Base-by-base conservation (phyloP, 2,329 filamentous ascomycete species). In the Huntiella bhutanensis region DNA sequence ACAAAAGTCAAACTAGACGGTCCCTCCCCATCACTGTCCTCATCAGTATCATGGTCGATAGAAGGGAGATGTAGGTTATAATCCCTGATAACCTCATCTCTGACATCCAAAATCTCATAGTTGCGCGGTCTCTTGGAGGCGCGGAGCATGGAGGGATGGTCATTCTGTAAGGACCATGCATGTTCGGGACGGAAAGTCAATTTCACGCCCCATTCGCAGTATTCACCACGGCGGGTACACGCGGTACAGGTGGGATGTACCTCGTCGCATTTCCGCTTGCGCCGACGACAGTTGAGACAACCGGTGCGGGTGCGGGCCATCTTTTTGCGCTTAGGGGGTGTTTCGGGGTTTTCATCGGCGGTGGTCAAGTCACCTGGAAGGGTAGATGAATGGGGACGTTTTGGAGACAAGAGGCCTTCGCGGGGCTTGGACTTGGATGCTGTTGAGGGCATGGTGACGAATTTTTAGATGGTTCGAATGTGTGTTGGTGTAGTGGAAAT, bases 201-300 rank as follows among this genome's bases (percentile, higher is more conserved):
- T 54, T 58, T 61, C 50, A 62, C 52, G 1, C 61, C 60, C 61
- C 61, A 63, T 56, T 60, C 55, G 37, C 61, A 63, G 1, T 41
- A 41, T 43, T 62, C 58, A 19, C 52, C 53, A 3, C 56, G 54
- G 7, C 59, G 56, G 8, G 53, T 49, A 51, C 60, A 63, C 1
- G 58, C 58, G 11, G 59, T 58, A 38, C 61, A 63, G 2, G 57
- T 51, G 5, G 61, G 61, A 1, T 56, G 58, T 4, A 51, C 51
- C 48, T 63, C 61, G 45, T 63, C 60, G 47, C 60, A 62, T 49
- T 61, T 62, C 37, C 60, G 55, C 55, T 62, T 62, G 53, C 59
- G 61, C 33, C 59, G 58, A 5, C 60, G 59, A 22, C 60, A 62
- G 49, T 62, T 62, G 46, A 62, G 57, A 35, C 60, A 62, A 1